A percentile compares a stretch with the other conserved stretches of the same genome.
phyloP scores from a whole-genome alignment of 805 yeast genomes.

The Schwanniomyces sp. region DNA sequence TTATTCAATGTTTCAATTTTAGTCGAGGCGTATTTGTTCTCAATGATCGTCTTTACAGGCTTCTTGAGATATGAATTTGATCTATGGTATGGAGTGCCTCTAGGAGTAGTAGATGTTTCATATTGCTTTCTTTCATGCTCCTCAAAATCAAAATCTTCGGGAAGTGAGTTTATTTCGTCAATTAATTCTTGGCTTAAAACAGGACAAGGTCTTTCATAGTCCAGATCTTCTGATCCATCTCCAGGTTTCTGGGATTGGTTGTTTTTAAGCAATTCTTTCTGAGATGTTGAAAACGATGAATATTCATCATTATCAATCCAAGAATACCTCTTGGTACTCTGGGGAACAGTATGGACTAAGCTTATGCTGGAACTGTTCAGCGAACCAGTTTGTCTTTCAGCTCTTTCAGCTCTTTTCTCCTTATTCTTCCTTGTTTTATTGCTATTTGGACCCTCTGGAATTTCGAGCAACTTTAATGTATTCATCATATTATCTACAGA shows the following conservation, averaged over 20 bases:
- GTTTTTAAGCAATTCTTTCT: background rate
- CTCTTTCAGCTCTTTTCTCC: background rate
- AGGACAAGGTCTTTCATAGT: constrained; percentile 3
- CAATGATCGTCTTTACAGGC: constrained; percentile 28
- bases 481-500: constrained; percentile 26
- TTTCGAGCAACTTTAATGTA: constrained; percentile 10
- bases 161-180: constrained; percentile 36
- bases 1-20: constrained; percentile 37
- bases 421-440: background rate
- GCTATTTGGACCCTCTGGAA: background rate
- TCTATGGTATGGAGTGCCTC: constrained; percentile 18
- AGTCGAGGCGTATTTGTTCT: constrained; percentile 22
- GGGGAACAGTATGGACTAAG: background rate
- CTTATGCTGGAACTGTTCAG: background rate
- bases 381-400: too few species aligned
- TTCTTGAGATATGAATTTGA: constrained; percentile 41
- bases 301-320: constrained; percentile 31
- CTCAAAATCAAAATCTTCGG: constrained; percentile 40
- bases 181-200: constrained; percentile 27
- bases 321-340: constrained; percentile 20
- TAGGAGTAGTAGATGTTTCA: background rate
- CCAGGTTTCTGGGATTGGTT: background rate
- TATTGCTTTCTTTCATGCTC: constrained; percentile 17
- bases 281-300: constrained; percentile 10
- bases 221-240: background rate